Evolutionary conservation across 148 eudicot species (phyloP), one percentile per base, ranked within the genome.

Genomic region (Tetragonia tetragonoides): DNA sequence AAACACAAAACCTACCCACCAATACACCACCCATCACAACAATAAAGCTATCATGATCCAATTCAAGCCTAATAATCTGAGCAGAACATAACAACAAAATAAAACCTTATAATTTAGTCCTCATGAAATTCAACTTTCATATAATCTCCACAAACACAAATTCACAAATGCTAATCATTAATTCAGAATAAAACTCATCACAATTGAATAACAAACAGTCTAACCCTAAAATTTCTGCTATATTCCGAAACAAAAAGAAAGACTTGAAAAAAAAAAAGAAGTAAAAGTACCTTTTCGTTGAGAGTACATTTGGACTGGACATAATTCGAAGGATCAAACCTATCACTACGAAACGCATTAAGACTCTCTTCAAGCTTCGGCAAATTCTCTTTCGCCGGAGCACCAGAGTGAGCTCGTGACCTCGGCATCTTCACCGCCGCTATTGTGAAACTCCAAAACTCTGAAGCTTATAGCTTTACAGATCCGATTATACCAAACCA

Each of bases 221-320:
- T 7, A 67, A 67, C 37, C 34, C 41, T 21, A 7, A 5, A 69
- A 42, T 69, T 20, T 11, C 24, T 2, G 12, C 51, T 1, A 40
- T 8, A 18, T n/a, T 62, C 20, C 9, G 49, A 70, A 68, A 38
- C 4, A 42, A 17, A 12, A 28, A 24, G 39, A 24, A 17, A 49
- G 16, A 28, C 34, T n/a, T n/a, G n/a, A n/a, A 28, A 28, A 28
- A 0, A 28, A 28, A 47, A 10, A 62, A 21, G 62, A n/a, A 41
- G 9, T 21, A 57, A 42, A 39, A 28, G n/a, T 47, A 95, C 99
- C 99, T 95, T 93, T 44, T 95, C 99, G 66, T 83, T 90, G 44
- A 93, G 84, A 21, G 99, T 86, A 65, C 95, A 95, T 81, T 90
- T 93, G 86, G 97, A 87, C 81, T 93, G 90, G 54, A 95, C 93